Base-by-base conservation (phyloP, 2,329 filamentous ascomycete genomes). In the Fusarium sp. region DNA sequence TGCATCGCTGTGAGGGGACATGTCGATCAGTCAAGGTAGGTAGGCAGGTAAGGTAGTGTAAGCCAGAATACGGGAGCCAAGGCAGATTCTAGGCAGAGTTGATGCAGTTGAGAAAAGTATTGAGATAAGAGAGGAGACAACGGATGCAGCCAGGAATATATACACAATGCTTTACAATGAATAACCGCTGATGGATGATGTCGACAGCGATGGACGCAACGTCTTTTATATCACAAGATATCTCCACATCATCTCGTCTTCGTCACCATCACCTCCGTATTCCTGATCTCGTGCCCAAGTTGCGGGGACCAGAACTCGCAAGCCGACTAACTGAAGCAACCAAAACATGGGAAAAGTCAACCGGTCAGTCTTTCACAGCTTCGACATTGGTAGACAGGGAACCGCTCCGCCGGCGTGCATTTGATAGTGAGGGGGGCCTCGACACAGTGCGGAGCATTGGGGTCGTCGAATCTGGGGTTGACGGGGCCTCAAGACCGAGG, bases 1-100 rank as follows among this genome's bases (percentile, higher is more conserved):
- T 36, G 73, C 71, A 49, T 77, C 75, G 36, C 44, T 72, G 56
- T 78, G 74, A 65, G 76, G 76, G 35, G 74, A 57, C 76, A 77
- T 77, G 51, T 27, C 29, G 38, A 31, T 36, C 22, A 60, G 59
- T 51, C 36, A 20, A 46, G 58, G 38, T 20, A n/a, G 24, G 46
- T 27, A 44, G 20, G 40, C 40, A 44, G 20, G 20, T 5, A 51
- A 29, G 24, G 5, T 29, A 29, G 24, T 51, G 24, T 7, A 29
- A 51, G 24, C 46, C 24, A n/a, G 24, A 24, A 51, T 49, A 49
- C 10, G 24, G 16, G 16, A 29, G 46, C 46, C 46, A 51, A 31
- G 46, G 46, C 27, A 31, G 27, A 53, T 31, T 53, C 6, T 10
- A 51, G n/a, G 38, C 38, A 35, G 24, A 49, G 44, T 29, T 29